Evolutionary conservation across 2,329 filamentous ascomycete species (phyloP), one percentile per base, ranked within the genome.

Genomic region (Pseudogymnoascus sp.): DNA sequence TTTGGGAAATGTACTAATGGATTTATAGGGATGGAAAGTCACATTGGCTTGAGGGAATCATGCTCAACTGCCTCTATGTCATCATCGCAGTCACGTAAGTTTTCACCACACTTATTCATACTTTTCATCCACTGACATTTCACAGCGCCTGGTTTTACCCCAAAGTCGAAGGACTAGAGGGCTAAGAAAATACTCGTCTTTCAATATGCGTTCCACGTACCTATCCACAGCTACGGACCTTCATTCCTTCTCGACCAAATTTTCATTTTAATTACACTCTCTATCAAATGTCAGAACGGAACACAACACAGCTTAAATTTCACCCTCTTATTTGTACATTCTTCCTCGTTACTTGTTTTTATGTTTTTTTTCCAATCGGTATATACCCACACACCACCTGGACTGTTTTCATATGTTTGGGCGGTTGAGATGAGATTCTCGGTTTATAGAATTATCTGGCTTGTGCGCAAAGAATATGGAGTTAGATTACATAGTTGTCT

Each of bases 11-110:
- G 4, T 47, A n/a, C 42, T 50, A 50, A 50, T 50, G 1, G 3
- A 1, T 6, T 29, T 10, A 2, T 16, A 50, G 44, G 19, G 91
- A 96, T 69, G 91, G 91, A 31, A 85, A 91, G 73, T 92, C 87
- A 66, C 91, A 93, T 69, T 95, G 90, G 78, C 81, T 93, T 0
- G 90, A 95, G 74, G 90, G 90, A 2, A 85, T 86, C 65, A 76
- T 93, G 64, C 75, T 95, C 81, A 2, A 76, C 83, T 89, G 88
- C 40, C 81, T 91, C 3, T 95, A 95, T 71, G 78, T 88, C 42
- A 95, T 95, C 62, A 93, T 95, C 71, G 89, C 88, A 10, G 78
- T 85, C 81, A 77, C 85, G 82, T 84, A 80, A 78, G 82, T 62
- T 13, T 47, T 3, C 16, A 7, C 24, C 21, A 2, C 13, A n/a